phyloP scores from a whole-genome alignment of 257 asterid genomes.

The Plantago elongata region DNA sequence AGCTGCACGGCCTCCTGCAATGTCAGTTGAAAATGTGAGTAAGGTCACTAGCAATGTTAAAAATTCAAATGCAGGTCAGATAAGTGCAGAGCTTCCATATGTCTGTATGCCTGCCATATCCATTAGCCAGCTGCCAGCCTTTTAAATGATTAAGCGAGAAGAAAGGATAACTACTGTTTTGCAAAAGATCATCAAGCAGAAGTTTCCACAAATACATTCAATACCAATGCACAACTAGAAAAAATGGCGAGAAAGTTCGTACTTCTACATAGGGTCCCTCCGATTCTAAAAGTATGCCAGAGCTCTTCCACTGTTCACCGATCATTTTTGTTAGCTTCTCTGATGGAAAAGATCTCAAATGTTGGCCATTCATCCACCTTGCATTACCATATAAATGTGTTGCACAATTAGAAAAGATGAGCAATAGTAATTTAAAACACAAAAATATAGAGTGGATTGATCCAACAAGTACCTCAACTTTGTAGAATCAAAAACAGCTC shows the following conservation, averaged over 20 bases:
- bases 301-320: conserved; percentile 76
- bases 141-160: too few relatives aligned
- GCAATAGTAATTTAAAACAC: conserved; percentile 15
- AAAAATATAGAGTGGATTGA: conserved; percentile 3
- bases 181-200: conserved; percentile 7
- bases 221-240: conserved; percentile 5
- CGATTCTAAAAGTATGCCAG: conserved; percentile 51
- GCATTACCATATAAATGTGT: conserved; percentile 24
- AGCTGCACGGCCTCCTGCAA: conserved; percentile 77
- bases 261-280: conserved; percentile 75
- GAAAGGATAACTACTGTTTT: not conserved
- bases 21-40: conserved; percentile 16
- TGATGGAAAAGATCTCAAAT: conserved; percentile 75
- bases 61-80: conserved; percentile 9
- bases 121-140: not conserved
- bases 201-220: conserved; percentile 6
- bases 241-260: conserved; percentile 20
- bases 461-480: conserved; percentile 65
- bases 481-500: conserved; percentile 79
- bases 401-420: not conserved
- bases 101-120: not conserved
- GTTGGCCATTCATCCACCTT: conserved; percentile 98
- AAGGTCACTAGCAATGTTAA: conserved; percentile 5
- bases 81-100: conserved; percentile 7
- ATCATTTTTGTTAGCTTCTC: conserved; percentile 49